Percentiles rank a stretch among this genome's conserved stretches.
These are phyloP conservation scores for Favolaschia claudopus DNA, from an alignment of 768 basidiomycete genomes.

Conservation along the genomic window DNA sequence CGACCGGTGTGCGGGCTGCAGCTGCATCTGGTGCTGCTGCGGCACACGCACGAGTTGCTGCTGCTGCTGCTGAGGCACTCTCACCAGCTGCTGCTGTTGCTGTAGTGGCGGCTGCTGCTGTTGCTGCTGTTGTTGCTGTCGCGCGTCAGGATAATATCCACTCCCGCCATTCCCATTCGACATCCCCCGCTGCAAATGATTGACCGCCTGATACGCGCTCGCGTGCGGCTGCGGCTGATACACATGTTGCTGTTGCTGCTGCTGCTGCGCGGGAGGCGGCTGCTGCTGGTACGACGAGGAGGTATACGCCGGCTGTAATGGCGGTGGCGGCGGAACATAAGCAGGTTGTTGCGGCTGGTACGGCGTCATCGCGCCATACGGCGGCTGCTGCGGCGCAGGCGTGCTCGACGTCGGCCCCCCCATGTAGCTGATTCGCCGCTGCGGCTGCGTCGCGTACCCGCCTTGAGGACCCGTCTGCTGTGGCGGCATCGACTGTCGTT, in stretches of 20 bases:
- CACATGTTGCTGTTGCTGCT: conserved; percentile 23
- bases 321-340: conserved; percentile 39
- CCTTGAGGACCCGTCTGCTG: conserved; percentile 40
- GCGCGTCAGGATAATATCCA: conserved; percentile 42
- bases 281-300: conserved; percentile 28
- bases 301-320: conserved; percentile 35
- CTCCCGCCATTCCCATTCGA: conserved; percentile 35
- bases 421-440: conserved; percentile 46
- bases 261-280: too few species aligned
- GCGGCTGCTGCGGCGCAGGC: conserved; percentile 44
- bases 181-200: conserved; percentile 37
- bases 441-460: conserved; percentile 38
- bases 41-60: conserved; percentile 33
- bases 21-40: conserved; percentile 15
- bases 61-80: conserved; percentile 41
- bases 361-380: conserved; percentile 46
- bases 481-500: conserved; percentile 32
- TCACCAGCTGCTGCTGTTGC: conserved; percentile 28
- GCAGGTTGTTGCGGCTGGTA: conserved; percentile 47
- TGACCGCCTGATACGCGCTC: conserved; percentile 29
- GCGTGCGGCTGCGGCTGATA: conserved; percentile 33
- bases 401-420: conserved; percentile 31
- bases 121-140: conserved; percentile 35
- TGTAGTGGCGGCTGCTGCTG: conserved; percentile 30
- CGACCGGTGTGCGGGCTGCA: conserved; percentile 49